A percentile compares a stretch with the other conserved stretches of the same genome.
Evolutionary conservation across 805 yeast species (phyloP).

Genomic region (Tetrapisispora fleetii): DNA sequence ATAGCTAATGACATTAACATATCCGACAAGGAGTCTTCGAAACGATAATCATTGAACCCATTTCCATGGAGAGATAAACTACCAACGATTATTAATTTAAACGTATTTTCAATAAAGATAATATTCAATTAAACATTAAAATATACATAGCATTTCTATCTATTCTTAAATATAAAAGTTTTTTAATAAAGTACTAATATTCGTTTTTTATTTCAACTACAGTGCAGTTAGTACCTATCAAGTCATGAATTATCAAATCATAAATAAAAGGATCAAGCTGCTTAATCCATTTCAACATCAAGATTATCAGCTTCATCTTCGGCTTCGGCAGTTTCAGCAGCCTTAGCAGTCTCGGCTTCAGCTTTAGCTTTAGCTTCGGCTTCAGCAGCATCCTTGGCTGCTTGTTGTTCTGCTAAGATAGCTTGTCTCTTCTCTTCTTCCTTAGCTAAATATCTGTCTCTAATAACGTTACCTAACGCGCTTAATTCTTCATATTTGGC

Average conservation of each 20-base stretch:
- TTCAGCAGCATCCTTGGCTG: constrained; percentile 49
- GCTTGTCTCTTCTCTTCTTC: constrained; percentile 94
- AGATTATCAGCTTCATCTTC: constrained; percentile 20
- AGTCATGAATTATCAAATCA: not conserved
- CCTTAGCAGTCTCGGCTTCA: constrained; percentile 27
- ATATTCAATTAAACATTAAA: too few relatives aligned
- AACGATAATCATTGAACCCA: too few relatives aligned
- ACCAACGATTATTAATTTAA: too few relatives aligned
- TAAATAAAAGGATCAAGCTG: not conserved
- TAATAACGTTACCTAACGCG: constrained; percentile 85
- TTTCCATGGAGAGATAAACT: too few relatives aligned
- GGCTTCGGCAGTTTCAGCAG: constrained; percentile 27
- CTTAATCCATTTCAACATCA: constrained; percentile 24
- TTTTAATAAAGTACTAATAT: too few relatives aligned
- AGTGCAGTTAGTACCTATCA: not conserved
- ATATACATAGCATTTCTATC: too few relatives aligned
- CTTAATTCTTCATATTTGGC: constrained; percentile 98
- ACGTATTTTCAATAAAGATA: too few relatives aligned
- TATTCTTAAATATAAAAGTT: too few relatives aligned
- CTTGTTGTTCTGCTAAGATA: constrained; percentile 74
- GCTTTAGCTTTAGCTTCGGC: constrained; percentile 10
- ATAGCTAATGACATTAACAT: constrained; percentile 14
- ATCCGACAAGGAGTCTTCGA: not conserved
- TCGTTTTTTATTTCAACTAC: not conserved
- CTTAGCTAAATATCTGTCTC: constrained; percentile 88